Percentiles rank a stretch among this genome's conserved stretches.
Evolutionary conservation across 2,329 filamentous ascomycete genomes (phyloP).

Genomic region (Fusarium mexicanum): DNA sequence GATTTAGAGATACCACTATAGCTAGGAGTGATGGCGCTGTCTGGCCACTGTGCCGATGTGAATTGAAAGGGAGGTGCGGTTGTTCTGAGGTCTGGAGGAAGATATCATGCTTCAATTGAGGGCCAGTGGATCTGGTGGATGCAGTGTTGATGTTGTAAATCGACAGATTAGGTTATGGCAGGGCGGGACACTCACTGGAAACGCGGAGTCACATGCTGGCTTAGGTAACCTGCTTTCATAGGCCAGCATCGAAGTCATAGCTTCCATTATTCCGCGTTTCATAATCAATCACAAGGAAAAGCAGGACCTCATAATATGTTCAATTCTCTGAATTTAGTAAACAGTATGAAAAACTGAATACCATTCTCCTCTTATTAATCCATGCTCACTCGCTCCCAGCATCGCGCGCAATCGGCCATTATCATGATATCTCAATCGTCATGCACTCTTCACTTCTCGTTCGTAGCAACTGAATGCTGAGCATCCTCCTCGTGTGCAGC

Average conservation of each 20-base stretch:
- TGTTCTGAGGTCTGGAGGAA: not conserved
- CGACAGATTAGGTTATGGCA: not conserved
- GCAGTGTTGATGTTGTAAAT: not conserved
- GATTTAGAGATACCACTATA: not conserved
- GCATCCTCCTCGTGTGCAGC: constrained; percentile 5
- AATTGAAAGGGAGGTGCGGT: accelerated
- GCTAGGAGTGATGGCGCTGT: not conserved
- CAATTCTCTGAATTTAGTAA: accelerated
- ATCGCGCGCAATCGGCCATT: too few relatives aligned
- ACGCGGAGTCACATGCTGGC: not conserved
- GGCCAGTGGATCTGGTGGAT: not conserved
- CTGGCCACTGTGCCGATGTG: accelerated
- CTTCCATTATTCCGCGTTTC: not conserved
- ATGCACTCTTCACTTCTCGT: not conserved
- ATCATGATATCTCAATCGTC: too few relatives aligned
- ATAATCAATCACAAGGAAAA: accelerated
- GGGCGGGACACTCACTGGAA: not conserved
- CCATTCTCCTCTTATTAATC: not conserved
- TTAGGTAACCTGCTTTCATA: not conserved
- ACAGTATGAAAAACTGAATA: not conserved
- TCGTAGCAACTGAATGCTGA: not conserved
- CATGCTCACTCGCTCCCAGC: too few relatives aligned
- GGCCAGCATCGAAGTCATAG: not conserved
- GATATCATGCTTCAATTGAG: not conserved
- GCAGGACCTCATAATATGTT: not conserved